phyloP scores from a whole-genome alignment of 1,284 basidiomycete species.

The Somion occarium region DNA sequence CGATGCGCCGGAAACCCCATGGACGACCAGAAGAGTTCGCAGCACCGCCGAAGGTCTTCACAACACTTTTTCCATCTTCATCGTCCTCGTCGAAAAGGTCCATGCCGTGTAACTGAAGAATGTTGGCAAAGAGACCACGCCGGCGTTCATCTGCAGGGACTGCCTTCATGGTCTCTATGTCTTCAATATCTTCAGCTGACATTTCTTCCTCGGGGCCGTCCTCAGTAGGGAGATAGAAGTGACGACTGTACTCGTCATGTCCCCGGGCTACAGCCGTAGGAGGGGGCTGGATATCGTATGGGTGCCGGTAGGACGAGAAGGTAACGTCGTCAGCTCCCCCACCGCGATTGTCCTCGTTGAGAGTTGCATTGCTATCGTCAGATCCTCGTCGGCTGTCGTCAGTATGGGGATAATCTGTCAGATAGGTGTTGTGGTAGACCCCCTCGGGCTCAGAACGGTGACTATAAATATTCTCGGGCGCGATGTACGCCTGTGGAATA shows the following conservation, averaged over 20 bases:
- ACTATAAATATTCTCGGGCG: background rate
- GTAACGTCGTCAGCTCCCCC: constrained; percentile 18
- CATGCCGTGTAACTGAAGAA: constrained; percentile 50
- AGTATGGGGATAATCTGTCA: background rate
- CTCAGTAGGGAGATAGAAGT: background rate
- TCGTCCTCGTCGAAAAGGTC: constrained; percentile 24
- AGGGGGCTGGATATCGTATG: constrained; percentile 56
- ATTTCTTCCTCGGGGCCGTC: background rate
- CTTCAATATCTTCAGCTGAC: background rate
- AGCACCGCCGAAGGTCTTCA: constrained; percentile 1
- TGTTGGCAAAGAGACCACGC: constrained; percentile 36
- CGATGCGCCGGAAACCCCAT: constrained; percentile 9
- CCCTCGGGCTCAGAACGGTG: background rate
- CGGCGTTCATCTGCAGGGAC: constrained; percentile 13
- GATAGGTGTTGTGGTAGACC: background rate
- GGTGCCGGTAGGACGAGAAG: constrained; percentile 51
- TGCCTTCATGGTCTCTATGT: constrained; percentile 9
- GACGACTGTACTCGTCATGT: background rate
- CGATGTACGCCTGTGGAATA: background rate
- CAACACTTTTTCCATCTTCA: constrained; percentile 2
- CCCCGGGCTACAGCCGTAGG: constrained; percentile 25
- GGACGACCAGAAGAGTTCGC: constrained; percentile 2
- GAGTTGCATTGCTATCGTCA: constrained; percentile 3
- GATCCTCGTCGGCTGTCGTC: constrained; percentile 3
- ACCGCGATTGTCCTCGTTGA: background rate